Conservation (phyloP, 148 eudicot genomes). For the Nyssa sinensis region DNA sequence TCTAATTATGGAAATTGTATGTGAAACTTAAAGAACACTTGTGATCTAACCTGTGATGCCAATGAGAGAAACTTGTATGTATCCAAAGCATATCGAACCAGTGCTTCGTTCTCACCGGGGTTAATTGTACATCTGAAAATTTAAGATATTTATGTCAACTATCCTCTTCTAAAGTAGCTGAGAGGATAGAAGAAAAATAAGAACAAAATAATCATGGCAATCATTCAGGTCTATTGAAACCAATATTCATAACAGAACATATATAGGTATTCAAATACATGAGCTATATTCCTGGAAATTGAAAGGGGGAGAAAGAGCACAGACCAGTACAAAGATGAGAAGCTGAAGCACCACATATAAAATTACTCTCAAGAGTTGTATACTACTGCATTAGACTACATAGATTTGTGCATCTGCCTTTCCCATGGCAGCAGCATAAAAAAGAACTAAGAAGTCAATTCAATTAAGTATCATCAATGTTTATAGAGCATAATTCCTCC, state of each 20-base stretch:
- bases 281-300: background rate
- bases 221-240: background rate
- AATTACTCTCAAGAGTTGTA: background rate
- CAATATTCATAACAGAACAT: background rate
- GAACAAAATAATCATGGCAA: background rate
- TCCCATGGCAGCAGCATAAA: too few relatives aligned
- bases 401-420: too few relatives aligned
- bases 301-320: background rate
- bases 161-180: background rate
- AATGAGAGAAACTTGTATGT: slow-evolving; percentile 74
- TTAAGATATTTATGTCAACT: background rate
- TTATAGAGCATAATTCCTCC: too few relatives aligned
- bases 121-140: slow-evolving; percentile 76
- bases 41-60: slow-evolving; percentile 46
- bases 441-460: too few relatives aligned
- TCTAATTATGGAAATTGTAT: background rate
- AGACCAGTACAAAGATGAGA: background rate
- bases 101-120: slow-evolving; percentile 91
- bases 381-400: background rate
- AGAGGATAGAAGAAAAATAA: background rate
- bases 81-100: slow-evolving; percentile 87
- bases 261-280: background rate
- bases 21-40: background rate
- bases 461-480: too few relatives aligned
- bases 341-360: background rate